phyloP scores from a whole-genome alignment of 1,284 basidiomycete genomes.

The Ceratobasidium sp. region DNA sequence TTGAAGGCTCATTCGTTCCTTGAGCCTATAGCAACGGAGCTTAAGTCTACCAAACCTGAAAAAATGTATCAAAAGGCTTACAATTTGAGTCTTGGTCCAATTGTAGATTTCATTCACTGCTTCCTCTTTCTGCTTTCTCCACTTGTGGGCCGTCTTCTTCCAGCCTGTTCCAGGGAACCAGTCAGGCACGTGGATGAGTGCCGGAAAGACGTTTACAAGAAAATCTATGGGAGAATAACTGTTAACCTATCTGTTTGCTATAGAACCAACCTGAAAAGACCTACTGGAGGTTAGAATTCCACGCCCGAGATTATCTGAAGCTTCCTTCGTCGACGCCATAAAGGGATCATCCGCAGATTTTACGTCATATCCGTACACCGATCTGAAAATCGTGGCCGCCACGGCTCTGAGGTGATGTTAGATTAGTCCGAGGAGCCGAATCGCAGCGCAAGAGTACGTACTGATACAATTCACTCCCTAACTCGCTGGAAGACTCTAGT shows the following conservation, averaged over 20 bases:
- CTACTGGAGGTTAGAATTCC: constrained; percentile 25
- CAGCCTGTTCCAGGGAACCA: constrained; percentile 31
- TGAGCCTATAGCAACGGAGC: background rate
- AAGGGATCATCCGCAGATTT: constrained; percentile 23
- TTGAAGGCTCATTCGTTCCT: constrained; percentile 27
- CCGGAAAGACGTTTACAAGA: constrained; percentile 33
- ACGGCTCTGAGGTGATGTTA: background rate
- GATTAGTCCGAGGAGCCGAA: background rate
- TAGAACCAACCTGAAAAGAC: background rate
- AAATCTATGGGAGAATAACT: constrained; percentile 22
- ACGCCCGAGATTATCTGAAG: constrained; percentile 24
- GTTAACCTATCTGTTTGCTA: background rate
- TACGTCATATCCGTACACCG: constrained; percentile 37
- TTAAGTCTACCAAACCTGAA: background rate
- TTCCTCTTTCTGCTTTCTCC: constrained; percentile 18
- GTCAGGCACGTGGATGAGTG: constrained; percentile 4
- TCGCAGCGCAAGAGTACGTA: background rate
- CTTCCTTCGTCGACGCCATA: constrained; percentile 15
- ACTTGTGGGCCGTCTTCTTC: constrained; percentile 28
- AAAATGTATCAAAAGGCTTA: background rate
- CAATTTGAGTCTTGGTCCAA: constrained; percentile 38
- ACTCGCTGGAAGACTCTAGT: background rate
- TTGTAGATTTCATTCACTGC: constrained; percentile 28
- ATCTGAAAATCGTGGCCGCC: constrained; percentile 19
- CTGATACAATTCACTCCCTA: constrained; percentile 22